Base-by-base conservation (phyloP, 2,329 filamentous ascomycete genomes). In the Trichophyton rubrum region DNA sequence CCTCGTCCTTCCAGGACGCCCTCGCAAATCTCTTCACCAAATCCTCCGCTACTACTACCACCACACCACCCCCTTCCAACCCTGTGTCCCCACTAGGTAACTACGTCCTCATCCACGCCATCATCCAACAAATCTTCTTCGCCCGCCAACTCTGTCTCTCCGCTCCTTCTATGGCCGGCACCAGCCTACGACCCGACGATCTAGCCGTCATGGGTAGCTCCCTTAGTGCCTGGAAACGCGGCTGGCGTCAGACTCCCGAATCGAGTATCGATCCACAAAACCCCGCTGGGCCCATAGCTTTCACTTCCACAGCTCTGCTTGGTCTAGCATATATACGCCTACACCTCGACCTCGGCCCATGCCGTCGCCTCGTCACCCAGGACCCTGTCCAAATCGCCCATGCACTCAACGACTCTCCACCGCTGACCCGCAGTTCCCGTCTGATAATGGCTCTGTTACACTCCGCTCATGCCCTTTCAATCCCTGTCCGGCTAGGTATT, bases 101-200 rank as follows among this genome's bases (percentile, higher is more conserved):
- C 65, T 81, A 81, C 64, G 74, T 81, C 51, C 73, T 82, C 7
- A 78, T 82, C 30, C 78, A 81, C 63, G 78, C 77, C 38, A 71
- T 82, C n/a, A 75, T 81, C 11, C 78, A 81, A 64, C 78, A 81
- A 58, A 79, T 82, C 49, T 81, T 79, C 63, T 75, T 80, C 56
- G 77, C 78, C 9, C 73, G 79, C 49, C 76, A 79, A 62, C 69
- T 78, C 7, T 77, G 75, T 51, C 70, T 78, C 22, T 77, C 74
- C 15, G 73, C 75, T 27, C 75, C 76, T 30, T 69, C 67, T 15
- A 72, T 76, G 65, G 70, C 71, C 13, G 73, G 74, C 9, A 74
- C 73, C 2, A 75, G 74, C 60, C 63, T 78, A 20, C 70, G 76
- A 35, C 69, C 69, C 11, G 78, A 79, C 41, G 76, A 79, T 61